Conservation (phyloP, 2,329 filamentous ascomycete genomes). For the Stachybotrys elegans region DNA sequence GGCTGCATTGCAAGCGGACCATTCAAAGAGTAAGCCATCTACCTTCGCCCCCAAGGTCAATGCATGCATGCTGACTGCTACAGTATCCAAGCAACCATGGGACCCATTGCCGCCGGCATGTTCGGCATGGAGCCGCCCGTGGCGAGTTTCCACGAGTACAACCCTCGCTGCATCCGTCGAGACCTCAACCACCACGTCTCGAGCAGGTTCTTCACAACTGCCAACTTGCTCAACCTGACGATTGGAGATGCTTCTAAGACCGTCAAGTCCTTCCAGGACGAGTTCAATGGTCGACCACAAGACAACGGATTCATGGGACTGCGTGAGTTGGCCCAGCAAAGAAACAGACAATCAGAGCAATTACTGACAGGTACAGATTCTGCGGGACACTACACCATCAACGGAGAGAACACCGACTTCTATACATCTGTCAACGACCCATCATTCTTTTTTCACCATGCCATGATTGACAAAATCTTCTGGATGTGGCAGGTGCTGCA, state of each 20-base stretch:
- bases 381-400: not conserved
- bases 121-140: not conserved
- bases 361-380: not conserved
- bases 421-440: not conserved
- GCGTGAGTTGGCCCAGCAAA: not conserved
- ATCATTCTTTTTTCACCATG: not conserved
- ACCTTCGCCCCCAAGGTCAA: not conserved
- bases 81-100: not conserved
- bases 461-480: conserved; percentile 1
- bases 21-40: not conserved
- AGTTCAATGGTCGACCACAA: not conserved
- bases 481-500: not conserved
- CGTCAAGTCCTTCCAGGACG: not conserved
- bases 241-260: not conserved
- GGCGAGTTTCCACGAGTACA: not conserved
- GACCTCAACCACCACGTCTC: not conserved
- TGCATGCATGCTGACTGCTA: not conserved
- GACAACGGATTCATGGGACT: not conserved
- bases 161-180: not conserved
- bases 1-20: not conserved
- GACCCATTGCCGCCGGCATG: not conserved
- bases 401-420: not conserved
- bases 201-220: not conserved
- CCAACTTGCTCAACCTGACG: not conserved
- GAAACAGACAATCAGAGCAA: not conserved